Evolutionary conservation across 805 yeast species (phyloP), one percentile per base, ranked within the genome.

Genomic region (Teunomyces atbi): DNA sequence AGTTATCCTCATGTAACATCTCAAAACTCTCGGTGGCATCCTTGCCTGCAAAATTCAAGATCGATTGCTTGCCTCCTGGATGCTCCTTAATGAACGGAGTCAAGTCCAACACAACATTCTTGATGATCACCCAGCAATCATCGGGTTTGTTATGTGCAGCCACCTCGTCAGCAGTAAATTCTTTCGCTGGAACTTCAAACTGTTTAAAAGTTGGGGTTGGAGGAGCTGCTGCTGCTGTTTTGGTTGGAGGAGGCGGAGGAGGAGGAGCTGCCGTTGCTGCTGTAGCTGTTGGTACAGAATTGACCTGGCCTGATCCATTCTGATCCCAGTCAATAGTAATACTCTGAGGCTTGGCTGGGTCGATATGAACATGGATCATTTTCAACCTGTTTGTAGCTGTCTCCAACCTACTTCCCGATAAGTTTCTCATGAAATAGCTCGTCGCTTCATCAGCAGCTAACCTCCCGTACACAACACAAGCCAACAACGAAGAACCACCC

Each of bases 1-100:
- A 80, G 41, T 68, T 68, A 51, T 81, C 86, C 46, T 79, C 82
- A 56, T 81, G 86, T 44, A 81, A 62, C 79, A 75, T 73, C 35
- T 66, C 78, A 53, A 74, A 75, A 42, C 74, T 72, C 46, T 73
- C 78, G 2, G 78, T 74, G 4, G 79, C 79, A 51, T 73, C 79
- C 50, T 64, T 69, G 1, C 80, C 78, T 6, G 80, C 82, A 52
- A 66, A 66, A 28, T 61, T 64, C 45, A 76, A 55, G 30, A 79
- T 68, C 13, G 75, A 69, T 11, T 56, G 52, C 39, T 55, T 59
- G 6, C 88, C 88, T 21, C 88, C 88, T 5, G 88, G 88, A 53
- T 74, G 81, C 50, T 69, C 64, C 12, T 57, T 50, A 47, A 77
- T 58, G 51, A 79, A 78, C 11, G 66, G 51, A 0, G 82, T 72